Evolutionary conservation across 2,329 filamentous ascomycete species (phyloP).

Genomic region (Cercospora zeina): DNA sequence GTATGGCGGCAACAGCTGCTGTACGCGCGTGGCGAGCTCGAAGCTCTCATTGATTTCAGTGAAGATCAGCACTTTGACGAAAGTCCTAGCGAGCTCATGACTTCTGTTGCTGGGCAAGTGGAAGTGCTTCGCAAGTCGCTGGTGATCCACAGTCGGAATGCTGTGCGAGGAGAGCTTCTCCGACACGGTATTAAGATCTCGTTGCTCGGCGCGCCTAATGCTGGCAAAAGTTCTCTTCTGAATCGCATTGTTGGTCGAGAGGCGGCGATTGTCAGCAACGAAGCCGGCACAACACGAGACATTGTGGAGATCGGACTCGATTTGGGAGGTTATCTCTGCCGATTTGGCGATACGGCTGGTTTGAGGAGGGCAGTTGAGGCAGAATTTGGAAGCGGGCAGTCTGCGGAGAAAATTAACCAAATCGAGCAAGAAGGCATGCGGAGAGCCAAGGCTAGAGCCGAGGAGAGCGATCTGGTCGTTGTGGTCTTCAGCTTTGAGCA

Average conservation of each 20-base stretch:
- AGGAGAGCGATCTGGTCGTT: constrained; percentile 81
- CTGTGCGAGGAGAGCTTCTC: constrained; percentile 78
- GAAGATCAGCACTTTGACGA: constrained; percentile 98
- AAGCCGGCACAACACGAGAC: constrained; percentile 91
- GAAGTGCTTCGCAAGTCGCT: constrained; percentile 62
- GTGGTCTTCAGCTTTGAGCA: constrained; percentile 73
- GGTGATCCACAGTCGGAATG: constrained; percentile 69
- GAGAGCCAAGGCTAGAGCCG: constrained; percentile 75
- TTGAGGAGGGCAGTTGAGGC: constrained; percentile 54
- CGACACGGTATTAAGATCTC: constrained; percentile 83
- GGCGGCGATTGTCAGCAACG: constrained; percentile 89
- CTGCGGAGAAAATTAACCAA: constrained; percentile 58
- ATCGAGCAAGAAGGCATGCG: constrained; percentile 90
- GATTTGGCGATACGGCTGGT: constrained; percentile 93
- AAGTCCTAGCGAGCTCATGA: constrained; percentile 69
- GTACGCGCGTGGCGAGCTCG: constrained; percentile 82
- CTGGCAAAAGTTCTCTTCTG: constrained; percentile 89
- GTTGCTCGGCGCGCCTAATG: constrained; percentile 87
- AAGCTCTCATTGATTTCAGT: constrained; percentile 94
- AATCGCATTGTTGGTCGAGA: constrained; percentile 88
- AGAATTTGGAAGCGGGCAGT: constrained; percentile 8
- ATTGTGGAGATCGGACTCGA: constrained; percentile 91
- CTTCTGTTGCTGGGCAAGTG: constrained; percentile 68
- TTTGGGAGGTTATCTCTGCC: constrained; percentile 83
- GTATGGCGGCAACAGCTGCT: constrained; percentile 75